phyloP scores from a whole-genome alignment of 2,329 filamentous ascomycete species.

The Hymenoscyphus repandus region DNA sequence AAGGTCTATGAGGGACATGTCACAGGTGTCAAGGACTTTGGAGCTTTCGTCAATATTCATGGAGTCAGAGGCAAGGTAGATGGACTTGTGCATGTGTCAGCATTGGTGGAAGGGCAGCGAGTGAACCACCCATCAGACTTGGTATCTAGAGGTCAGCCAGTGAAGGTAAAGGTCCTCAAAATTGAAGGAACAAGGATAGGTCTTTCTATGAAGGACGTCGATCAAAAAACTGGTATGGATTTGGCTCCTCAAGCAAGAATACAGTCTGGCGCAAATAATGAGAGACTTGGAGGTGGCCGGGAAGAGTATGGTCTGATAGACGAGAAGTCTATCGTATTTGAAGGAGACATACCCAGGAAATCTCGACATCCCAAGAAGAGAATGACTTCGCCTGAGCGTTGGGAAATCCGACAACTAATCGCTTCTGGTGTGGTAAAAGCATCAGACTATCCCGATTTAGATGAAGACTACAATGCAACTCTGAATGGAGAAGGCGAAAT shows the following conservation, averaged over 20 bases:
- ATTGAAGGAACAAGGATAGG: constrained; percentile 78
- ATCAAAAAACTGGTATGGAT: constrained; percentile 82
- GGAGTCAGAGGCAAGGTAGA: constrained; percentile 85
- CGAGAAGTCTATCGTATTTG: constrained; percentile 55
- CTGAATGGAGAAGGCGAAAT: constrained; percentile 80
- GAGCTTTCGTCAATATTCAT: constrained; percentile 87
- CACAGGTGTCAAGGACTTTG: constrained; percentile 91
- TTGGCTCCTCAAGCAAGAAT: constrained; percentile 72
- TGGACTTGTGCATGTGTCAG: constrained; percentile 89
- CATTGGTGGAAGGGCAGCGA: constrained; percentile 75
- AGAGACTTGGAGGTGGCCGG: constrained; percentile 65
- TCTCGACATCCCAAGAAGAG: constrained; percentile 71
- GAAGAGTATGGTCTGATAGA: constrained; percentile 50
- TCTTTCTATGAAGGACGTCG: constrained; percentile 95
- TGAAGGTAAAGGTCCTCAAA: constrained; percentile 90
- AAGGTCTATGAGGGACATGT: constrained; percentile 90
- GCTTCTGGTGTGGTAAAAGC: constrained; percentile 91
- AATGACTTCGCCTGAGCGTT: constrained; percentile 92
- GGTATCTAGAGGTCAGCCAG: constrained; percentile 70
- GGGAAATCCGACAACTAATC: constrained; percentile 96
- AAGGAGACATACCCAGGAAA: constrained; percentile 48
- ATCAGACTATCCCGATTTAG: constrained; percentile 87
- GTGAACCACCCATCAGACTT: constrained; percentile 91
- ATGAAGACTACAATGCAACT: constrained; percentile 88
- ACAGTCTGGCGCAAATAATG: constrained; percentile 85